Conservation (phyloP, 164 flowering plant species). For the Vitis riparia region DNA sequence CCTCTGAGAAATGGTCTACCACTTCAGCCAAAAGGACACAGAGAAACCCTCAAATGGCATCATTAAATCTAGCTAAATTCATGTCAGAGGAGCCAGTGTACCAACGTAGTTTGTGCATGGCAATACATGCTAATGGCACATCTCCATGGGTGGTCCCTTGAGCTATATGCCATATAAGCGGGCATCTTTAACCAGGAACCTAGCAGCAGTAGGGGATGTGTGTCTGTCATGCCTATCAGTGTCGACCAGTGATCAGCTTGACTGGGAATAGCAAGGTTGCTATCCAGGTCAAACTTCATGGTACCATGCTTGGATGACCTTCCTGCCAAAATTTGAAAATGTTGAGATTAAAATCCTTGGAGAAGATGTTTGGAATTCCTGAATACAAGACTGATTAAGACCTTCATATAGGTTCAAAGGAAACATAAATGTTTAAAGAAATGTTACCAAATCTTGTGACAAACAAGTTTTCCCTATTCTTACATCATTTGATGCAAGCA, state of each 20-base stretch:
- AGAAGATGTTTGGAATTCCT: no score
- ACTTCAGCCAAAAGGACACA: slow-evolving; percentile 35
- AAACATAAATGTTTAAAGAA: no score
- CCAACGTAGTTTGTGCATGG: slow-evolving; percentile 69
- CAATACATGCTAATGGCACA: slow-evolving; percentile 65
- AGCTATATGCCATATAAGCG: slow-evolving; percentile 54
- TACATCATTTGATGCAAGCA: no score
- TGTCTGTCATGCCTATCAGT: slow-evolving; percentile 73
- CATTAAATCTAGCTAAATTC: slow-evolving; percentile 59
- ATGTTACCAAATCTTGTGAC: no score
- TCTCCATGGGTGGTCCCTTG: slow-evolving; percentile 72
- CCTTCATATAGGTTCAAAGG: no score
- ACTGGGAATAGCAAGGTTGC: background rate
- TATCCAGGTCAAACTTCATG: slow-evolving; percentile 38
- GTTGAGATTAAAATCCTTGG: no score
- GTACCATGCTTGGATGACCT: slow-evolving; percentile 42
- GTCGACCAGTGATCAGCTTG: slow-evolving; percentile 33
- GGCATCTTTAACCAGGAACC: slow-evolving; percentile 39
- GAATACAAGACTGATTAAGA: no score
- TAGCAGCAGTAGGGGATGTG: slow-evolving; percentile 71
- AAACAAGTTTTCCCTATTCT: no score
- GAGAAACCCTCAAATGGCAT: slow-evolving; percentile 34
- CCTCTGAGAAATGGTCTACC: slow-evolving; percentile 41
- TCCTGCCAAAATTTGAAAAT: no score
- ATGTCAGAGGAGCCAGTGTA: slow-evolving; percentile 41